A percentile compares a stretch with the other conserved stretches of the same genome.
Conservation (phyloP, 2,329 filamentous ascomycete species). For the Coniochaeta sp. region DNA sequence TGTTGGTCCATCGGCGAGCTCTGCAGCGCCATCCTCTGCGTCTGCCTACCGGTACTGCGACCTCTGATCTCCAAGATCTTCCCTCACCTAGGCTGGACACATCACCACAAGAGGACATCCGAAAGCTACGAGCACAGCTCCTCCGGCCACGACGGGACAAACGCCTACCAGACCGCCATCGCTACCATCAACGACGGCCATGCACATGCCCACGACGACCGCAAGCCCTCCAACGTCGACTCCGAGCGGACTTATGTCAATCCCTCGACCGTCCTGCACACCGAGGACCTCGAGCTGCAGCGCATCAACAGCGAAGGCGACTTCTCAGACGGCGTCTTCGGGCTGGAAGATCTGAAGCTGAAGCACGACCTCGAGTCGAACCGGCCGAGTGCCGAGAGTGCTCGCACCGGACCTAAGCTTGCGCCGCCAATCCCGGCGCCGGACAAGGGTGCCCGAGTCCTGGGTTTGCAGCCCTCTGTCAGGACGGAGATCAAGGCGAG, state of each 20-base stretch:
- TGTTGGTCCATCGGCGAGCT: slow-evolving; percentile 29
- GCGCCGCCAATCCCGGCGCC: not conserved
- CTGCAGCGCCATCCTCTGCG: slow-evolving; percentile 26
- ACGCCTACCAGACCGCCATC: not conserved
- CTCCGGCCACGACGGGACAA: slow-evolving; percentile 7
- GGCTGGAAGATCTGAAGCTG: not conserved
- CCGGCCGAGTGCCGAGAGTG: not conserved
- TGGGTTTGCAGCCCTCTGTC: not conserved
- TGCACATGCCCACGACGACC: not conserved
- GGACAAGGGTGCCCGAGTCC: not conserved
- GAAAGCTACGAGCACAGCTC: slow-evolving; percentile 12
- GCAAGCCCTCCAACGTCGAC: not conserved
- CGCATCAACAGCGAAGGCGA: slow-evolving; percentile 2
- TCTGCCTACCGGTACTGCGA: slow-evolving; percentile 27
- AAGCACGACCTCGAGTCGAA: not conserved
- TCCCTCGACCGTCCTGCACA: not conserved
- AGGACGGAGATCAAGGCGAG: not conserved
- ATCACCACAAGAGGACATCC: not conserved
- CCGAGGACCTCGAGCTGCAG: slow-evolving; percentile 1
- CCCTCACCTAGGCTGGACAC: slow-evolving; percentile 9
- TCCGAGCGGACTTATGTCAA: not conserved
- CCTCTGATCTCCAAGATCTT: slow-evolving; percentile 11
- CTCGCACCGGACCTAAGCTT: not conserved
- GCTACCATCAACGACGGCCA: not conserved
- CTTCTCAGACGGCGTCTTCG: not conserved